Evolutionary conservation across 192 early-diverging fungal genomes (phyloP).

Genomic region (Rhizophagus clarus): DNA sequence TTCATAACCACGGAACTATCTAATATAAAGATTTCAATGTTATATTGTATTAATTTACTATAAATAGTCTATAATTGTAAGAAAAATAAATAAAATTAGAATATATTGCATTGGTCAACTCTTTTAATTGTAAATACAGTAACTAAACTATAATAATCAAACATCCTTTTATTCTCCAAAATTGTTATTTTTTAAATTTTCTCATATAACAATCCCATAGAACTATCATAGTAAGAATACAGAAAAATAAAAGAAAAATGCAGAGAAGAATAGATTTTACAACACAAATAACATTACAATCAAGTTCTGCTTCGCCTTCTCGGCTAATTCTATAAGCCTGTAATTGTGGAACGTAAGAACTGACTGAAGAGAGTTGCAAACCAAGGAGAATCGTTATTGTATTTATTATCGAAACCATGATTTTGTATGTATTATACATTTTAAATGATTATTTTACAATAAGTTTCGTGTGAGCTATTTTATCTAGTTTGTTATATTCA

Average conservation of each 20-base stretch:
- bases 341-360: background rate
- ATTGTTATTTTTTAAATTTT: background rate
- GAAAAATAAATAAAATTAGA: too few relatives aligned
- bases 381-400: background rate
- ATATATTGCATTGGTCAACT: too few relatives aligned
- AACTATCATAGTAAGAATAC: background rate
- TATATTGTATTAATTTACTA: too few relatives aligned
- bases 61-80: too few relatives aligned
- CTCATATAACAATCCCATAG: background rate
- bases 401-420: background rate
- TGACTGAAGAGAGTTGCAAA: background rate
- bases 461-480: too few relatives aligned
- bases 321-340: background rate
- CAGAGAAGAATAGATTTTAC: background rate
- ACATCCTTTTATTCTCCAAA: too few relatives aligned
- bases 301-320: background rate
- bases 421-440: background rate
- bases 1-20: too few relatives aligned
- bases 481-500: too few relatives aligned
- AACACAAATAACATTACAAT: background rate
- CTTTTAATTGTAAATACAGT: too few relatives aligned
- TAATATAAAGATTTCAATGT: too few relatives aligned
- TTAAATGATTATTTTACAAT: too few relatives aligned
- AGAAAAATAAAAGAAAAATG: background rate
- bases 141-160: too few relatives aligned